Percentiles rank a stretch among this genome's conserved stretches.
phyloP scores from a whole-genome alignment of 495 filamentous ascomycete species.

The Tuber umbilicatum region DNA sequence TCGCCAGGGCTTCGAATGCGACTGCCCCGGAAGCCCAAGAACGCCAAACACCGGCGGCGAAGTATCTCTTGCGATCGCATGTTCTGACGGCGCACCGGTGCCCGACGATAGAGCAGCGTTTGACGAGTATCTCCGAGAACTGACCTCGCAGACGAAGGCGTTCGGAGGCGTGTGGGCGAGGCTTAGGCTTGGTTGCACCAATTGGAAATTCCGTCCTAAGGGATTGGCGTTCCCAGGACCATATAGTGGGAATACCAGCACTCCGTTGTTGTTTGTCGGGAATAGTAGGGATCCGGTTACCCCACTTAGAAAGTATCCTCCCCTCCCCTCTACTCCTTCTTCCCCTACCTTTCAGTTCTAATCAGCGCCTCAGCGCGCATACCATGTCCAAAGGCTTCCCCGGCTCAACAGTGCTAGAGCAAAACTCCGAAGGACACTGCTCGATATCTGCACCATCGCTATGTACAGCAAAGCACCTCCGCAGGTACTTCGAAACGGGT shows the following conservation, averaged over 20 bases:
- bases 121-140: slow-evolving; percentile 44
- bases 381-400: slow-evolving; percentile 50
- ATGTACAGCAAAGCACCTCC: slow-evolving; percentile 25
- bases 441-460: slow-evolving; percentile 29
- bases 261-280: slow-evolving; percentile 52
- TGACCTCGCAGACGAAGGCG: slow-evolving; percentile 48
- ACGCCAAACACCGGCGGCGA: slow-evolving; percentile 47
- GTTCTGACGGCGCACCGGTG: slow-evolving; percentile 53
- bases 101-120: slow-evolving; percentile 46
- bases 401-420: slow-evolving; percentile 51
- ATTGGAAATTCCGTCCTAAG: slow-evolving; percentile 53
- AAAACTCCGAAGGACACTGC: slow-evolving; percentile 48
- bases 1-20: slow-evolving; percentile 39
- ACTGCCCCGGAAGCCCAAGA: slow-evolving; percentile 33
- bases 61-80: slow-evolving; percentile 55
- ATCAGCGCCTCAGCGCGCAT: slow-evolving; percentile 42
- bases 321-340: not conserved
- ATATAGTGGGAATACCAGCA: slow-evolving; percentile 48
- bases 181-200: slow-evolving; percentile 53
- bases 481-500: slow-evolving; percentile 30
- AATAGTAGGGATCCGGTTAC: slow-evolving; percentile 51
- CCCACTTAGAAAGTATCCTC: not conserved
- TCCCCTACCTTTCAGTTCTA: not conserved
- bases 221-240: slow-evolving; percentile 53
- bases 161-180: slow-evolving; percentile 56